Base-by-base conservation (phyloP, 192 early-diverging fungal genomes). In the Lunasporangiospora selenospora region DNA sequence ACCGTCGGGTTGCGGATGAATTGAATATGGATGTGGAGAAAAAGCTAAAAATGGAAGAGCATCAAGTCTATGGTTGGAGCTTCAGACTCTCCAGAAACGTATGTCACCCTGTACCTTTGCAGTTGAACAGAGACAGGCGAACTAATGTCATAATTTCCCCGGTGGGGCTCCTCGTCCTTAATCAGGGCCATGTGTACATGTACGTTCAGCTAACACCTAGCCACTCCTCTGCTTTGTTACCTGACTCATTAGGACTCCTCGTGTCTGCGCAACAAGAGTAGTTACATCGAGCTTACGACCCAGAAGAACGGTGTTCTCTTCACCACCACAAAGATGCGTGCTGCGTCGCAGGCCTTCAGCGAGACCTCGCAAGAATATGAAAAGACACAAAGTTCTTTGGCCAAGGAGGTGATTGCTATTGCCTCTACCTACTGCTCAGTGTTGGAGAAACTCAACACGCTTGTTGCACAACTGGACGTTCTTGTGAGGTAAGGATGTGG, bases 21-120 rank as follows among this genome's bases (percentile, higher is more conserved):
- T 69, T 99, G 34, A 81, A 82, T 19, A 56, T 93, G 62, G 96
- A 97, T 40, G 79, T 84, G 15, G 88, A 92, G 27, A 95, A 94
- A 53, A 94, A 93, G 62, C 80, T 97, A 19, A 96, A 96, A 75
- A 83, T 98, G 63, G 97, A 99, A 48, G 89, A 93, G 40, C 89
- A 89, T 65, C 58, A 82, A 16, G 73, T 88, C 18, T 92, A 90
- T 44, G 97, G 97, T 26, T 84, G 95, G 80, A 92, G 94, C 65
- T 80, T 99, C 49, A 80, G 95, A 9, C 78, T 99, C 11, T 85
- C 88, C 30, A 79, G 91, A 52, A 24, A 90, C 85, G 77, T 79
- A 65, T 33, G 53, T 49, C 12, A 8, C 27, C 32, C 2, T 4
- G 2, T 18, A 2, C 33, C 12, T n/a, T n/a, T n/a, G n/a, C n/a